phyloP scores from a whole-genome alignment of 352 stramenopile genomes.

The Halophytophthora batemanensis region DNA sequence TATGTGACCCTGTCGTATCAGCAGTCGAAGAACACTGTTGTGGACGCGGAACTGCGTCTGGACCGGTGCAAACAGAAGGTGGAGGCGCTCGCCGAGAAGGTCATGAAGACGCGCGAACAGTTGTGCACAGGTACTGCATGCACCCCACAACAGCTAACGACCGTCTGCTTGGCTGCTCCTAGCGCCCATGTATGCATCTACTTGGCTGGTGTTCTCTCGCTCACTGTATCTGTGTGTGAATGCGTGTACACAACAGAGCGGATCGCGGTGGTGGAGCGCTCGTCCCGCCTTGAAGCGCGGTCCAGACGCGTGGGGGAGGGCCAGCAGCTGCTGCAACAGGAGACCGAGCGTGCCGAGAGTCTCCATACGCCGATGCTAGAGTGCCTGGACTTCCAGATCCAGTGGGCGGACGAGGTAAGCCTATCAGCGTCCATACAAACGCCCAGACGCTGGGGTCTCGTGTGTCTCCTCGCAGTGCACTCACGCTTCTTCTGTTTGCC shows the following conservation, averaged over 20 bases:
- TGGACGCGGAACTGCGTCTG: constrained; percentile 49
- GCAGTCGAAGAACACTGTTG: constrained; percentile 48
- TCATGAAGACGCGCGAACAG: constrained; percentile 69
- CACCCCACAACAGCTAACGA: no score
- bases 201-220: neutral
- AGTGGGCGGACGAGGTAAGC: constrained; percentile 55
- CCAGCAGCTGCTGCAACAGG: constrained; percentile 38
- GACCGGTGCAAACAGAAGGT: constrained; percentile 55
- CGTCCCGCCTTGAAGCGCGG: constrained; percentile 45
- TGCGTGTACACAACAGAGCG: constrained; percentile 25
- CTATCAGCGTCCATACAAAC: neutral
- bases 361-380: constrained; percentile 54
- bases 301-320: constrained; percentile 35
- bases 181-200: no score
- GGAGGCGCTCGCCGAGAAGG: constrained; percentile 47
- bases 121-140: constrained; percentile 58
- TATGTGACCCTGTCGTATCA: neutral
- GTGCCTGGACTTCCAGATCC: constrained; percentile 64
- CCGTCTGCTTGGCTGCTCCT: neutral
- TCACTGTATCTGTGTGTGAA: neutral
- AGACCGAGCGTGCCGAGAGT: constrained; percentile 25
- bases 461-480: no score
- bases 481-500: neutral
- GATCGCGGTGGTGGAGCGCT: constrained; percentile 54
- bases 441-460: neutral